Percentiles rank a stretch among this genome's conserved stretches.
Evolutionary conservation across 179 eudicot species (phyloP).

Genomic region (Beta macrorhiza): DNA sequence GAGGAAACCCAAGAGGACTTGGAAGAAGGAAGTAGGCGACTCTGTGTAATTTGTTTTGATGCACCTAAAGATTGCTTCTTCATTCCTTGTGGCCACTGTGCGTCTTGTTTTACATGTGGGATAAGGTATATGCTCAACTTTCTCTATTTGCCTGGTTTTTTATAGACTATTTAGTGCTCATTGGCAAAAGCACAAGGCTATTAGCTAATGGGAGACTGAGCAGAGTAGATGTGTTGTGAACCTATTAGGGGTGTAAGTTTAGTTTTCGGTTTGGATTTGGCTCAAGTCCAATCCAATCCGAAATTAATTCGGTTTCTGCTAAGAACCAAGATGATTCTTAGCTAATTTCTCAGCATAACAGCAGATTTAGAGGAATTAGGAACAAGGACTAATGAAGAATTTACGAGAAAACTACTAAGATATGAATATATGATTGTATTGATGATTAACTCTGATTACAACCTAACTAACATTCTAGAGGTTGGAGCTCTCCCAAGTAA

Average conservation of each 20-base stretch:
- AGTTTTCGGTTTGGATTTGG: too few relatives aligned
- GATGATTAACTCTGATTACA: too few relatives aligned
- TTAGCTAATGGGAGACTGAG: background rate
- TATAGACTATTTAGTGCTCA: background rate
- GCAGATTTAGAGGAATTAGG: too few relatives aligned
- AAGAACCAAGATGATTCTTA: too few relatives aligned
- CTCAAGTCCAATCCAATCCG: too few relatives aligned
- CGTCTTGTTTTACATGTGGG: slow-evolving; percentile 73
- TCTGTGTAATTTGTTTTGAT: slow-evolving; percentile 80
- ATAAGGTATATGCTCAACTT: slow-evolving; percentile 46
- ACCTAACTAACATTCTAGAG: too few relatives aligned
- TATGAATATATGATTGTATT: too few relatives aligned
- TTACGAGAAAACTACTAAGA: too few relatives aligned
- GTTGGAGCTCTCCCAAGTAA: too few relatives aligned
- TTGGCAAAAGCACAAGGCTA: background rate
- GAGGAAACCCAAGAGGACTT: slow-evolving; percentile 43
- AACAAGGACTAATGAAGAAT: too few relatives aligned
- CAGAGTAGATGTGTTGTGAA: background rate
- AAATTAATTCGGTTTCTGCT: too few relatives aligned
- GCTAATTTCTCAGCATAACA: too few relatives aligned
- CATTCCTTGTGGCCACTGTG: slow-evolving; percentile 89
- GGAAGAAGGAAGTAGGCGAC: slow-evolving; percentile 48
- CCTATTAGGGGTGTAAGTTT: background rate
- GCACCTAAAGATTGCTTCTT: slow-evolving; percentile 86
- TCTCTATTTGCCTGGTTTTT: background rate